Conservation (phyloP, 1,139 yeast genomes). For the Protomyces macrosporus region DNA sequence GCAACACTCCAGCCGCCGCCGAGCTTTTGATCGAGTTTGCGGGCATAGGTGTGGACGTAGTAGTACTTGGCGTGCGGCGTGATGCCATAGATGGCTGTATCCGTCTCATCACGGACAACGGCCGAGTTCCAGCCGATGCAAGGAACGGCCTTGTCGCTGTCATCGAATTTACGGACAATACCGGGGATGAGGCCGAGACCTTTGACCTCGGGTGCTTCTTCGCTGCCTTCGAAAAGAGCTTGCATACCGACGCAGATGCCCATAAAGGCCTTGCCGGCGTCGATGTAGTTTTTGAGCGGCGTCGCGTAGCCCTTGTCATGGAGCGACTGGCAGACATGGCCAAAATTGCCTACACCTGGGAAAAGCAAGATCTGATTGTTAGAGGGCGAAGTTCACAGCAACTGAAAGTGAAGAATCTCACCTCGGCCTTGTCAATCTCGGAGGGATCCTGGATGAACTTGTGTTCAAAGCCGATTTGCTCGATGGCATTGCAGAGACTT, state of each 20-base stretch:
- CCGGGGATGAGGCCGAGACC: constrained; percentile 57
- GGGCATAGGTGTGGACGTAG: constrained; percentile 77
- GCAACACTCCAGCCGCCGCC: constrained; percentile 71
- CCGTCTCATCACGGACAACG: constrained; percentile 31
- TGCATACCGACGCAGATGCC: constrained; percentile 97
- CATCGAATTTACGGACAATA: constrained; percentile 55
- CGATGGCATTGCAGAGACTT: constrained; percentile 81
- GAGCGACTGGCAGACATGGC: constrained; percentile 77
- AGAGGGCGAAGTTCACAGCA: not conserved
- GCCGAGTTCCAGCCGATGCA: constrained; percentile 90
- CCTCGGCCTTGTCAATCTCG: constrained; percentile 35
- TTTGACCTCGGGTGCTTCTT: constrained; percentile 58
- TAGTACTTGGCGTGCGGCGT: constrained; percentile 68
- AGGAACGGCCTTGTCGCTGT: constrained; percentile 74
- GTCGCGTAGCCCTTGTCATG: constrained; percentile 55
- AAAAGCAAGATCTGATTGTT: constrained; percentile 49
- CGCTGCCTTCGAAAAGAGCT: constrained; percentile 67
- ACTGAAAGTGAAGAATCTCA: not conserved
- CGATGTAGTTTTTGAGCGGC: constrained; percentile 61
- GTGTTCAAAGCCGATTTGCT: constrained; percentile 62
- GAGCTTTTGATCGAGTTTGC: constrained; percentile 33
- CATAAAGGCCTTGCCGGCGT: constrained; percentile 76
- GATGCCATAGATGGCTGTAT: constrained; percentile 53
- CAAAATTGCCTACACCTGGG: constrained; percentile 97
- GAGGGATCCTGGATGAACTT: constrained; percentile 39